Evolutionary conservation across 352 stramenopile genomes (phyloP).

Genomic region (Aphanomyces cochlioides): DNA sequence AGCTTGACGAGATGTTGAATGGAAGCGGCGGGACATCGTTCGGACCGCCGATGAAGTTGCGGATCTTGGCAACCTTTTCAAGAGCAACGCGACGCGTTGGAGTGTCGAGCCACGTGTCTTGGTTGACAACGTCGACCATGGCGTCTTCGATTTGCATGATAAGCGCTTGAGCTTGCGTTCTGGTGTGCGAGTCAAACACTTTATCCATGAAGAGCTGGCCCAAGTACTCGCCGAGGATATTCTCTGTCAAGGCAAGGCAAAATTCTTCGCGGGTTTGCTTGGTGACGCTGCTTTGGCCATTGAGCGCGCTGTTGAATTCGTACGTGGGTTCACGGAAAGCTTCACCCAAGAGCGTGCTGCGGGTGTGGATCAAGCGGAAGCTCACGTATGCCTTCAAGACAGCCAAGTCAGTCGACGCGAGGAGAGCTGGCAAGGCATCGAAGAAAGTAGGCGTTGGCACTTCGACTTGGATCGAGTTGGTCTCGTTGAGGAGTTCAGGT

Average conservation of each 20-base stretch:
- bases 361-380: slow-evolving; percentile 57
- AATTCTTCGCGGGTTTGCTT: slow-evolving; percentile 42
- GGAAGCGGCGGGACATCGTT: slow-evolving; percentile 46
- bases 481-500: slow-evolving; percentile 33
- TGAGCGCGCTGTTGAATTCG: slow-evolving; percentile 44
- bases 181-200: slow-evolving; percentile 80
- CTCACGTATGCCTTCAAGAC: slow-evolving; percentile 56
- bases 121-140: slow-evolving; percentile 71
- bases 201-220: slow-evolving; percentile 86
- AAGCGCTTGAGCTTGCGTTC: slow-evolving; percentile 67
- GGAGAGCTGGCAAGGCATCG: not conserved
- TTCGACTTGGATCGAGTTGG: slow-evolving; percentile 39
- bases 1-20: slow-evolving; percentile 51
- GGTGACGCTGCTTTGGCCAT: no score
- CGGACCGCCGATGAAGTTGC: slow-evolving; percentile 67
- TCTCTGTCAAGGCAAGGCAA: slow-evolving; percentile 70
- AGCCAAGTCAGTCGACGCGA: slow-evolving; percentile 33
- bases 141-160: slow-evolving; percentile 83
- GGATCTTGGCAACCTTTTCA: slow-evolving; percentile 87
- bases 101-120: slow-evolving; percentile 87
- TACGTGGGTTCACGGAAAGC: slow-evolving; percentile 48
- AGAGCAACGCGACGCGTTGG: slow-evolving; percentile 72
- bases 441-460: slow-evolving; percentile 40
- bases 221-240: slow-evolving; percentile 79
- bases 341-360: slow-evolving; percentile 43